phyloP scores from a whole-genome alignment of 306 rosid species.

The Dalbergia cochinchinensis region DNA sequence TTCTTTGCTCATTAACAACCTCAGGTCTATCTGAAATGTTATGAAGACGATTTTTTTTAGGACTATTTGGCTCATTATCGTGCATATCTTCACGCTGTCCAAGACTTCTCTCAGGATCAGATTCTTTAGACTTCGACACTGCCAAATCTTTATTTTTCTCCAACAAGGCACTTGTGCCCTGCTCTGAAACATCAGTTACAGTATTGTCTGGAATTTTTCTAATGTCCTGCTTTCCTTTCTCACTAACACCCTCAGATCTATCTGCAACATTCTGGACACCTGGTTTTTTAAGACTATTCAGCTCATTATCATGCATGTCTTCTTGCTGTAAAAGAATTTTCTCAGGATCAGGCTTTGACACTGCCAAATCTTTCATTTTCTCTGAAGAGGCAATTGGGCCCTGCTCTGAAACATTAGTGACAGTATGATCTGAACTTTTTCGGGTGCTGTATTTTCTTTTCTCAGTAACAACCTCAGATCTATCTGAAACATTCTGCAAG shows the following conservation, averaged over 20 bases:
- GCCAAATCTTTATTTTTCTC: slow-evolving; percentile 46
- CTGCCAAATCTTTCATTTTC: slow-evolving; percentile 43
- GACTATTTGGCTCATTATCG: slow-evolving; percentile 39
- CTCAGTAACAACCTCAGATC: slow-evolving; percentile 51
- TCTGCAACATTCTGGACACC: slow-evolving; percentile 45
- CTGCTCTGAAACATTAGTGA: slow-evolving; percentile 49
- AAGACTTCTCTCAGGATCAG: slow-evolving; percentile 42
- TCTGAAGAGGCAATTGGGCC: slow-evolving; percentile 43
- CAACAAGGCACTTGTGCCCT: slow-evolving; percentile 40
- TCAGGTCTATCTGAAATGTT: slow-evolving; percentile 51
- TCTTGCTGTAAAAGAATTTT: slow-evolving; percentile 36
- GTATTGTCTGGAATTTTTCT: slow-evolving; percentile 43
- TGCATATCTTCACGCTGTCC: slow-evolving; percentile 39
- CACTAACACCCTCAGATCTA: slow-evolving; percentile 50
- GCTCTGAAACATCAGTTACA: slow-evolving; percentile 49
- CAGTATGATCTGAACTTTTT: slow-evolving; percentile 42
- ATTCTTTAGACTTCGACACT: slow-evolving; percentile 36
- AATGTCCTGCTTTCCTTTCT: slow-evolving; percentile 49
- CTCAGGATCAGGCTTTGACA: slow-evolving; percentile 46
- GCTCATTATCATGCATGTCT: slow-evolving; percentile 39
- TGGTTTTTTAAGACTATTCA: slow-evolving; percentile 47
- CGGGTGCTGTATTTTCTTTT: slow-evolving; percentile 49
- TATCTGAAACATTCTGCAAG: slow-evolving; percentile 46
- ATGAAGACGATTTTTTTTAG: slow-evolving; percentile 42
- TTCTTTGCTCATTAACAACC: slow-evolving; percentile 51